A percentile compares a stretch with the other conserved stretches of the same genome.
These are phyloP conservation scores for Heliosperma pusillum DNA, from an alignment of 148 eudicot genomes.

Conservation along the genomic window DNA sequence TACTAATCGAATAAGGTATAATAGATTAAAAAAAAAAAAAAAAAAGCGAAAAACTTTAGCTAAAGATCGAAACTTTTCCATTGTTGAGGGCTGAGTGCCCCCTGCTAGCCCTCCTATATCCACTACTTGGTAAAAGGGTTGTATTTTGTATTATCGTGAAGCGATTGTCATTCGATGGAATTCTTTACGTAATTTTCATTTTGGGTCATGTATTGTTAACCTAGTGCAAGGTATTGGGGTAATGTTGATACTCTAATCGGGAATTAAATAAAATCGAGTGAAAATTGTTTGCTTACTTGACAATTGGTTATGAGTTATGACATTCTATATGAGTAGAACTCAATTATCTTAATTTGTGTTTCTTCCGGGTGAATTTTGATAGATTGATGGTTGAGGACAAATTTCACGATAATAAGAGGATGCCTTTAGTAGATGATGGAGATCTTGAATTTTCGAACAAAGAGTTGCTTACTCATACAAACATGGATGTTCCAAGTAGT, in stretches of 20 bases:
- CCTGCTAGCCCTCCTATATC: too few relatives aligned
- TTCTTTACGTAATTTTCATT: neutral
- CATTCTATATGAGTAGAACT: neutral
- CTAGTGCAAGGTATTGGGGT: too few relatives aligned
- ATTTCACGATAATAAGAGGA: constrained; percentile 12
- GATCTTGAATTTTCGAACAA: constrained; percentile 82
- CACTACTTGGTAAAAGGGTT: too few relatives aligned
- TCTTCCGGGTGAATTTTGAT: constrained; percentile 5
- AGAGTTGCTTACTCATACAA: constrained; percentile 53
- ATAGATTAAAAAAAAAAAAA: too few relatives aligned
- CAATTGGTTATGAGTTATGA: neutral
- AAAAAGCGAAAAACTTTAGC: too few relatives aligned
- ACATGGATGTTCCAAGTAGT: constrained; percentile 51
- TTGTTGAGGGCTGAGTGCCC: too few relatives aligned
- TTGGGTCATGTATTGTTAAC: too few relatives aligned
- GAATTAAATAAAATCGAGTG: neutral
- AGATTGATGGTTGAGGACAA: constrained; percentile 22
- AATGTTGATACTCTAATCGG: neutral
- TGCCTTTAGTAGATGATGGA: constrained; percentile 58
- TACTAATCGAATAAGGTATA: too few relatives aligned
- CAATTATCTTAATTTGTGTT: neutral
- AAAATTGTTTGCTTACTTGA: neutral
- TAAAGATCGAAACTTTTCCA: too few relatives aligned
- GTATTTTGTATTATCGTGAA: too few relatives aligned
- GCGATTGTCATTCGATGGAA: too few relatives aligned